phyloP scores from a whole-genome alignment of 805 yeast genomes.

The Ogataea parapolymorpha region DNA sequence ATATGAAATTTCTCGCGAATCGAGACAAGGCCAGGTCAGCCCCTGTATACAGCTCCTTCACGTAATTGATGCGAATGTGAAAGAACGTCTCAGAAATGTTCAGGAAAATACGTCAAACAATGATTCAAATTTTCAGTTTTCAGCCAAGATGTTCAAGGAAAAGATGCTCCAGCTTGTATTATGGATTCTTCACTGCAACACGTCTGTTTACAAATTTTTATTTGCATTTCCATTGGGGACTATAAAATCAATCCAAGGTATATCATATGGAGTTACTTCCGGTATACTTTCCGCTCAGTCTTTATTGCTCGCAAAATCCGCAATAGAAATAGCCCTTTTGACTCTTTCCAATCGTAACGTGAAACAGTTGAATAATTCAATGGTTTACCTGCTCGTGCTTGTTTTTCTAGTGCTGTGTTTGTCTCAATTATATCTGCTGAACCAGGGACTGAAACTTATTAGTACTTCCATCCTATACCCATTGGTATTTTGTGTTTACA shows the following conservation, averaged over 20 bases:
- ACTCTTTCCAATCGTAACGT: constrained; percentile 35
- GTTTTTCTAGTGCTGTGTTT: constrained; percentile 62
- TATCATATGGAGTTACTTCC: constrained; percentile 61
- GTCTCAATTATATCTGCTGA: constrained; percentile 67
- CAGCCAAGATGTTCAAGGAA: no score
- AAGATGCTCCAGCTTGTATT: no score
- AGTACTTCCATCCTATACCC: constrained; percentile 83
- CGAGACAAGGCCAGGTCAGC: no score
- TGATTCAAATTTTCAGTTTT: neutral
- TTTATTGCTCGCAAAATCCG: constrained; percentile 77
- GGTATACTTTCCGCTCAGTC: constrained; percentile 87
- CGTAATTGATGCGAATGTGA: neutral
- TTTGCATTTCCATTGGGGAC: constrained; percentile 13
- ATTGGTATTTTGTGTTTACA: constrained; percentile 78
- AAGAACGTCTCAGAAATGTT: neutral
- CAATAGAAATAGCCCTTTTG: constrained; percentile 63
- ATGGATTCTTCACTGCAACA: no score
- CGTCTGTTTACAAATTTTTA: neutral
- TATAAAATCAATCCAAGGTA: constrained; percentile 46
- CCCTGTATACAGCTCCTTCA: neutral
- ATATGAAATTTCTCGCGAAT: no score
- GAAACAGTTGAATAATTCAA: constrained; percentile 34
- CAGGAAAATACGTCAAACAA: neutral
- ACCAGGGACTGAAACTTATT: constrained; percentile 64
- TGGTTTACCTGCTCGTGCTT: constrained; percentile 49